phyloP scores from a whole-genome alignment of 257 asterid genomes.

The Solanum microdontum region DNA sequence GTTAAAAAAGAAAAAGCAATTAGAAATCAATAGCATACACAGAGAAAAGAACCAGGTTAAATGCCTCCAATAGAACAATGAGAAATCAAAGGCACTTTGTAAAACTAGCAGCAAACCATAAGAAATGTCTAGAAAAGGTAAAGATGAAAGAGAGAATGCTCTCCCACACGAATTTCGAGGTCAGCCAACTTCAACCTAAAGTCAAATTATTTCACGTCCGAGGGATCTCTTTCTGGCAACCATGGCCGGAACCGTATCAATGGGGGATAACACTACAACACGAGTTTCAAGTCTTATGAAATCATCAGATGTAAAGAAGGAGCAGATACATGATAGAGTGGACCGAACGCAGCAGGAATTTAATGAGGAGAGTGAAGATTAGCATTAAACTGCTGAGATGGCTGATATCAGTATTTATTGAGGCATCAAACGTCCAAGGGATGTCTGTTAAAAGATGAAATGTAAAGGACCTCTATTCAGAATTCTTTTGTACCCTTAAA shows the following conservation, averaged over 20 bases:
- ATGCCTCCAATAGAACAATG: neutral
- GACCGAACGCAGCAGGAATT: neutral
- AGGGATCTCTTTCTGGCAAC: neutral
- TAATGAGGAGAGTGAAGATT: neutral
- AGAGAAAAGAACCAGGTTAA: neutral
- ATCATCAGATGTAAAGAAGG: neutral
- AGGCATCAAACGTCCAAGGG: neutral
- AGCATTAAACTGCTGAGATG: neutral
- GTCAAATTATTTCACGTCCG: neutral
- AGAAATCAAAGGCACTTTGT: neutral
- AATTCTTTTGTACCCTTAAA: neutral
- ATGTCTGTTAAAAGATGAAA: neutral
- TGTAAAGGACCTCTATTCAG: neutral
- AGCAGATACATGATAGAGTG: neutral
- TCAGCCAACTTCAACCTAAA: neutral
- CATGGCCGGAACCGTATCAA: neutral
- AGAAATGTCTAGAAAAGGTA: neutral
- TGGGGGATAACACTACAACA: neutral
- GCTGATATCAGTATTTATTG: neutral
- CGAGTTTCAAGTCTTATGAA: neutral
- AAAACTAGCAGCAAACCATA: neutral
- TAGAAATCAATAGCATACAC: neutral
- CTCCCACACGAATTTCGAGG: neutral
- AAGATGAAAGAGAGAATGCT: neutral
- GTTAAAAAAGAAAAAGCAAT: neutral